Evolutionary conservation across 306 rosid species (phyloP).

Genomic region (Styphnolobium japonicum): DNA sequence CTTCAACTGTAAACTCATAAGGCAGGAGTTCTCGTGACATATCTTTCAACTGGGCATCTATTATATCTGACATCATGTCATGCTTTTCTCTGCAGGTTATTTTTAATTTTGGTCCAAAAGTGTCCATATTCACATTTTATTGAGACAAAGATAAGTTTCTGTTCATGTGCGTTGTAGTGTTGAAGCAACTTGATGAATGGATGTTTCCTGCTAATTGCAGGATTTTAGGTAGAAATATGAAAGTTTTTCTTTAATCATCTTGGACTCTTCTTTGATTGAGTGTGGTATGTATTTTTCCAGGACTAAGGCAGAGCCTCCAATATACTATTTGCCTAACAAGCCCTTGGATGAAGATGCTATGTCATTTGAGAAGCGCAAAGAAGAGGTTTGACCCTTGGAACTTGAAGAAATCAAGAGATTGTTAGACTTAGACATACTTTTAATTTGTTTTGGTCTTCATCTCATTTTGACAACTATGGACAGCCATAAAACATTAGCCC

Average conservation of each 20-base stretch:
- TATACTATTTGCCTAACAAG: constrained; percentile 87
- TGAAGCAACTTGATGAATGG: constrained; percentile 67
- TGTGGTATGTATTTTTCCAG: constrained; percentile 49
- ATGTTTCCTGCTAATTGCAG: constrained; percentile 49
- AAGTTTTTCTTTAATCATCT: neutral
- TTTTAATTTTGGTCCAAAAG: constrained; percentile 98
- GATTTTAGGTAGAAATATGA: constrained; percentile 40
- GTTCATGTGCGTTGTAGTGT: constrained; percentile 68
- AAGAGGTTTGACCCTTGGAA: constrained; percentile 56
- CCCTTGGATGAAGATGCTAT: constrained; percentile 65
- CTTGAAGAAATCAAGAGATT: neutral
- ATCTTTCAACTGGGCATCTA: neutral
- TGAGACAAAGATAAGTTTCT: constrained; percentile 98
- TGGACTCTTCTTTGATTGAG: constrained; percentile 21
- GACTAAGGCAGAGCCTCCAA: constrained; percentile 91
- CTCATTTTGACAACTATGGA: neutral
- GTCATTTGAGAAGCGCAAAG: constrained; percentile 60
- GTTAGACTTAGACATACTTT: neutral
- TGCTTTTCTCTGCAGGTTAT: constrained; percentile 72
- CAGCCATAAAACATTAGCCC: neutral
- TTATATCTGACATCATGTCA: constrained; percentile 22
- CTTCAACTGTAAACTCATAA: neutral
- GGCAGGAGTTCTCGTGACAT: neutral
- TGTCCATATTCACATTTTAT: constrained; percentile 99
- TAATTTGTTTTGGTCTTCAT: constrained; percentile 12